Evolutionary conservation across 2,329 filamentous ascomycete genomes (phyloP), one percentile per base, ranked within the genome.

Genomic region (Gnomoniopsis smithogilvyi): DNA sequence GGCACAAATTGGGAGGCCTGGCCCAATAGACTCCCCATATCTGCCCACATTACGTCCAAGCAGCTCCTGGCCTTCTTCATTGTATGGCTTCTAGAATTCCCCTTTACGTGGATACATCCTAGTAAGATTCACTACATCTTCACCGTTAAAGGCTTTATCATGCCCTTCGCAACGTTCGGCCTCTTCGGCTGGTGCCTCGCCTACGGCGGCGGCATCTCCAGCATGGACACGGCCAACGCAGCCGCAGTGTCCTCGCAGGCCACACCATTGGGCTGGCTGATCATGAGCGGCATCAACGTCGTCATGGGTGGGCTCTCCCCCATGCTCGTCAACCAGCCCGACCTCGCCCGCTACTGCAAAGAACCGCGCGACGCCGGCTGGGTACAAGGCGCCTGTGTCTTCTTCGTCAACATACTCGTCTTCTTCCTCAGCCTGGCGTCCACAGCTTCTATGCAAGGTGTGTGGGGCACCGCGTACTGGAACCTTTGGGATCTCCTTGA

Each of bases 211-310:
- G 69, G 68, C 21, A 52, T 68, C 30, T 54, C 62, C 15, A 61
- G 59, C 34, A 64, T 72, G 51, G 63, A 68, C 19, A 69, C 67
- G 3, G 65, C 50, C 21, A 36, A 22, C 19, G 46, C 66, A 1
- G 62, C 64, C 7, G 65, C 66, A 19, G 66, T 63, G 12, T 63
- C 66, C 33, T 58, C 64, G 4, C 65, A 64, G 7, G 65, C 67
- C 6, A 63, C 67, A 0, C 63, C 63, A 1, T 67, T 74, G 1
- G 73, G 72, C 34, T 76, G 73, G 73, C 64, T 67, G 47, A 66
- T 75, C 54, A 70, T 75, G 64, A 63, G 63, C n/a, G 73, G 72
- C 45, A 72, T 76, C 60, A 76, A 75, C 64, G 66, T 69, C 54
- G 70, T 74, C 56, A 69, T 76, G 66, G 73, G 74, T 7, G 41